Conservation (phyloP, 2,329 filamentous ascomycete genomes). For the Alternaria longipes region DNA sequence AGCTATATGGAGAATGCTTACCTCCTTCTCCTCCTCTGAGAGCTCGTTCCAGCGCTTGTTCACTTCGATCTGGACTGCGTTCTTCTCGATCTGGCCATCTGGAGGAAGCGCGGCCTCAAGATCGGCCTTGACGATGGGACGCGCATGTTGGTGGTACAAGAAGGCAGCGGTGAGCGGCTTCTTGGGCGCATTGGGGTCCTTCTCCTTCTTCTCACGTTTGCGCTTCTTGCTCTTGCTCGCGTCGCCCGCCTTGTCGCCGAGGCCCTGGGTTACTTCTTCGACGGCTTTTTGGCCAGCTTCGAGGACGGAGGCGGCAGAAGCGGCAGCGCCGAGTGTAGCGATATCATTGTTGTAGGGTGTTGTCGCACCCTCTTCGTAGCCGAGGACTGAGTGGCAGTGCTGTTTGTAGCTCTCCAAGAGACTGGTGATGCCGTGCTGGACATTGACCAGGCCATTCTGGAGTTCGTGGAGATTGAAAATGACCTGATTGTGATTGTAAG, state of each 20-base stretch:
- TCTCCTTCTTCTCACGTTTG: slow-evolving; percentile 81
- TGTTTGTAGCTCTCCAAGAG: slow-evolving; percentile 86
- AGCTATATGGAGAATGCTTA: slow-evolving; percentile 47
- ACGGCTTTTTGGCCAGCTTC: slow-evolving; percentile 38
- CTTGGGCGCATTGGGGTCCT: slow-evolving; percentile 93
- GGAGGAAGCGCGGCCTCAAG: slow-evolving; percentile 58
- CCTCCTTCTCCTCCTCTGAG: slow-evolving; percentile 75
- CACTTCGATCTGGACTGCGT: slow-evolving; percentile 87
- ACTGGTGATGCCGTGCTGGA: slow-evolving; percentile 71
- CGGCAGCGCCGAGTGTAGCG: slow-evolving; percentile 24
- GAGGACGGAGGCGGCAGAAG: slow-evolving; percentile 35
- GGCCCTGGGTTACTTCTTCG: slow-evolving; percentile 32
- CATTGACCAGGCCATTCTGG: slow-evolving; percentile 62
- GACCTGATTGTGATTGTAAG: slow-evolving; percentile 62
- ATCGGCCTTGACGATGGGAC: slow-evolving; percentile 81
- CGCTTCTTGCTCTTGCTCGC: slow-evolving; percentile 64
- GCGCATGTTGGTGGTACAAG: slow-evolving; percentile 89
- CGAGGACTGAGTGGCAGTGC: slow-evolving; percentile 83
- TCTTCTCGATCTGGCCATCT: slow-evolving; percentile 78
- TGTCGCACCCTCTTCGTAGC: slow-evolving; percentile 49
- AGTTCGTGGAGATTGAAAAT: slow-evolving; percentile 81
- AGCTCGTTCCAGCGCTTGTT: slow-evolving; percentile 86
- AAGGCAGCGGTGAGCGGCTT: slow-evolving; percentile 94
- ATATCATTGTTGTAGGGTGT: slow-evolving; percentile 54
- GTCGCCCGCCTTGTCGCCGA: slow-evolving; percentile 24